Evolutionary conservation across 2,329 filamentous ascomycete genomes (phyloP).

Genomic region (Paraconiothyrium brasiliense): DNA sequence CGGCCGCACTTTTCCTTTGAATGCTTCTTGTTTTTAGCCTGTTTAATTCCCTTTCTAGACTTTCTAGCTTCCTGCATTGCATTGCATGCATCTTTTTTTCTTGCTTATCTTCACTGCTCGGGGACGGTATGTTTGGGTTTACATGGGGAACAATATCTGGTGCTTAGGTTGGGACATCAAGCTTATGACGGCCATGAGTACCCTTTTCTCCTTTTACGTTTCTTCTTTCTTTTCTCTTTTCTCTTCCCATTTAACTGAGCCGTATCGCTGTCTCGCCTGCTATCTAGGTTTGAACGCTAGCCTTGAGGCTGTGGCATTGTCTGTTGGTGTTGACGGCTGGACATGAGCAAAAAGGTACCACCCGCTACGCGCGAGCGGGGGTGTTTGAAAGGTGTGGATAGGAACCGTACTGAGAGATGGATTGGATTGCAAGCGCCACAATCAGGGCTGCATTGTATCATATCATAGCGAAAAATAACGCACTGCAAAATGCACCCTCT

Average conservation of each 20-base stretch:
- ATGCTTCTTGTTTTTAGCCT: conserved; percentile 32
- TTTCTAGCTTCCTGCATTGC: conserved; percentile 32
- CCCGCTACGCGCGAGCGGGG: background rate
- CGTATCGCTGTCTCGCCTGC: background rate
- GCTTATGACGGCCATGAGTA: conserved; percentile 26
- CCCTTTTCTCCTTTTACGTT: conserved; percentile 17
- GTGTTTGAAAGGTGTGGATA: background rate
- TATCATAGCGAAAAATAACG: conserved; percentile 5
- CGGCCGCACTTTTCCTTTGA: conserved; percentile 28
- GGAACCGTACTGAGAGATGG: background rate
- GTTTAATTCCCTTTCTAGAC: conserved; percentile 40
- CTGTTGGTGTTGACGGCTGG: no score
- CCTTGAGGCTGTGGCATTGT: no score
- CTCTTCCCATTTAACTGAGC: background rate
- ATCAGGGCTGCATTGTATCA: conserved; percentile 6
- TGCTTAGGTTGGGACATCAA: conserved; percentile 2
- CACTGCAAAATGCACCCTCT: background rate
- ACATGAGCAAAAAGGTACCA: background rate
- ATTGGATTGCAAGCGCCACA: background rate
- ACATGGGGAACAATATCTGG: conserved; percentile 5
- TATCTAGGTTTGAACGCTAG: no score
- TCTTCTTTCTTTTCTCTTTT: conserved; percentile 9
- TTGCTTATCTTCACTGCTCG: conserved; percentile 18
- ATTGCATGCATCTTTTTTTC: conserved; percentile 36
- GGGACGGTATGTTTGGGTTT: conserved; percentile 18